A percentile compares a stretch with the other conserved stretches of the same genome.
These are phyloP conservation scores for Thelonectria rubi DNA, from an alignment of 2,329 filamentous ascomycete genomes.

Conservation along the genomic window DNA sequence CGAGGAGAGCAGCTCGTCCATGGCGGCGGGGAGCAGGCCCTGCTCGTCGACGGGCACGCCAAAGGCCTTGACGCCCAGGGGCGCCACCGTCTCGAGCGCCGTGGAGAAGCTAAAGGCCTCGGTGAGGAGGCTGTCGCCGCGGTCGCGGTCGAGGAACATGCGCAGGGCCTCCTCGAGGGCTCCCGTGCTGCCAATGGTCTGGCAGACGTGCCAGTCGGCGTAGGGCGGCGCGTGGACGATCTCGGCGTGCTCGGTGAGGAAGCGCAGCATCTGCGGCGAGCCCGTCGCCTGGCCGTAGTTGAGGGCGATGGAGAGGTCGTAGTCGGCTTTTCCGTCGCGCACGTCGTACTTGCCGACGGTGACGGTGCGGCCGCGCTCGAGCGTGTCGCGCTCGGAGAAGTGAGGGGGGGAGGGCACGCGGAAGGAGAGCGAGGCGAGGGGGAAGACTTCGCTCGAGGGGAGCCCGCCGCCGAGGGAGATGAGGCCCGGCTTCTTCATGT, in stretches of 20 bases:
- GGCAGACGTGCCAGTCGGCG: conserved; percentile 84
- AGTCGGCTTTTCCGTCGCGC: conserved; percentile 60
- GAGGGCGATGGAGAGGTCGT: conserved; percentile 85
- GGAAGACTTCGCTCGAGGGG: conserved; percentile 90
- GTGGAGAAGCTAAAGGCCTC: conserved; percentile 94
- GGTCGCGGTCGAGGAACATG: conserved; percentile 76
- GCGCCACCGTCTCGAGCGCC: conserved; percentile 65
- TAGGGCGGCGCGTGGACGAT: conserved; percentile 88
- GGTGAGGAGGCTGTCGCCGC: conserved; percentile 81
- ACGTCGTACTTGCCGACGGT: conserved; percentile 87
- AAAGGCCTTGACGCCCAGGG: conserved; percentile 61
- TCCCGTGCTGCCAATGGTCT: conserved; percentile 87
- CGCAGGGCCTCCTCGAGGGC: conserved; percentile 85
- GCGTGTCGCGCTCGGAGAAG: conserved; percentile 75
- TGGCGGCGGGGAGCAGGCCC: conserved; percentile 60
- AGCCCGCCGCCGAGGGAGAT: conserved; percentile 94
- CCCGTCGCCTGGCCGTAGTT: conserved; percentile 94
- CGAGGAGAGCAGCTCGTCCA: conserved; percentile 60
- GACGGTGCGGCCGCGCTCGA: conserved; percentile 66
- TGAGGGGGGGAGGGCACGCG: conserved; percentile 74
- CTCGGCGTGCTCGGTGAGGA: conserved; percentile 94
- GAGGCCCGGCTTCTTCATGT: conserved; percentile 81
- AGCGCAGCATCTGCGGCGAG: conserved; percentile 86
- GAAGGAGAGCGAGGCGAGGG: conserved; percentile 81
- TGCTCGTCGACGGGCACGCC: conserved; percentile 63